phyloP scores from a whole-genome alignment of 192 early-diverging fungal genomes.

The Spinellus fusiger region DNA sequence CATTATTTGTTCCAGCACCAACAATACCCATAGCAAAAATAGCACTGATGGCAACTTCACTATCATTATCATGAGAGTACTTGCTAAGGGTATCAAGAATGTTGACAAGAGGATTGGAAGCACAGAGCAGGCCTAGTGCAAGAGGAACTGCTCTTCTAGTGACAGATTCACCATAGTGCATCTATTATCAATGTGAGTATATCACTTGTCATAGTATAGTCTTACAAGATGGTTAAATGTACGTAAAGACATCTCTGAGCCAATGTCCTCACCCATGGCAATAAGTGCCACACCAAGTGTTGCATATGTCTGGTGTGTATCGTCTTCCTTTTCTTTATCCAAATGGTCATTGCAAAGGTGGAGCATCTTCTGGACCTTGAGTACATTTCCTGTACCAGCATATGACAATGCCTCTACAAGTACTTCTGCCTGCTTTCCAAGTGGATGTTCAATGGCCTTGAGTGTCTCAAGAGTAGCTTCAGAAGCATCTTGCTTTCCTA shows the following conservation, averaged over 20 bases:
- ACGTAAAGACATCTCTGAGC: constrained; percentile 92
- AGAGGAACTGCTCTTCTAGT: constrained; percentile 93
- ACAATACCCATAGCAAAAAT: constrained; percentile 99
- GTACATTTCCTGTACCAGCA: constrained; percentile 93
- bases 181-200: constrained; percentile 40
- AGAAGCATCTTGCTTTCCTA: constrained; percentile 81
- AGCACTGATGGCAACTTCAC: constrained; percentile 89
- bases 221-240: constrained; percentile 88
- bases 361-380: constrained; percentile 95
- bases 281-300: constrained; percentile 94
- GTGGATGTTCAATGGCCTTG: constrained; percentile 90
- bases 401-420: constrained; percentile 88
- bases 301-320: constrained; percentile 88
- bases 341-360: constrained; percentile 94
- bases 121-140: constrained; percentile 90
- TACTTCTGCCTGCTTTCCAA: constrained; percentile 83
- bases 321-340: constrained; percentile 78
- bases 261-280: constrained; percentile 96
- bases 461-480: constrained; percentile 92
- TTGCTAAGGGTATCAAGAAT: constrained; percentile 95
- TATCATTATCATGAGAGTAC: constrained; percentile 98
- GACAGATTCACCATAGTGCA: constrained; percentile 97
- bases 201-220: background rate
- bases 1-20: constrained; percentile 99
- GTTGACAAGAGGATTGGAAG: constrained; percentile 89